Evolutionary conservation across 768 basidiomycete genomes (phyloP).

Genomic region (Boletus eberwhitei): DNA sequence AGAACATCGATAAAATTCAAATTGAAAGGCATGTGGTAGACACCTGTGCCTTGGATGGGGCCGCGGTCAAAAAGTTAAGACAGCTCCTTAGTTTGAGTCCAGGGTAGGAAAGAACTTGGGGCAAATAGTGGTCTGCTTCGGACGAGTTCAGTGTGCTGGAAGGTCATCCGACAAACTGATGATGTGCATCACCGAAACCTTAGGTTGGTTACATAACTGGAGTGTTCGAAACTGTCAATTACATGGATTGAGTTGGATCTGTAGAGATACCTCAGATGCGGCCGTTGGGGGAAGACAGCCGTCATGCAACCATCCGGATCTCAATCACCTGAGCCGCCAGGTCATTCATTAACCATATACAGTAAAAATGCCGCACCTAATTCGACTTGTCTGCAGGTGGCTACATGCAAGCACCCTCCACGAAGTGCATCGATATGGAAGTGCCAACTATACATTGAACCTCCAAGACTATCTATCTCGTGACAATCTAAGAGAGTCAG

Average conservation of each 20-base stretch:
- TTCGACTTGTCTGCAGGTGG: neutral
- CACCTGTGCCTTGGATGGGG: neutral
- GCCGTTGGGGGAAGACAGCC: neutral
- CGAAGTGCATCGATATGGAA: conserved; percentile 7
- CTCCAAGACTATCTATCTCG: neutral
- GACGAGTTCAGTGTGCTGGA: neutral
- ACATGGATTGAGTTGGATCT: neutral
- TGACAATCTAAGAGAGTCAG: neutral
- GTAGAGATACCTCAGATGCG: neutral
- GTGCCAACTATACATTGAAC: neutral
- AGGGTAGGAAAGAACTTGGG: neutral
- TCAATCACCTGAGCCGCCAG: conserved; percentile 1
- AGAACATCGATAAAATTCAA: conserved; percentile 3
- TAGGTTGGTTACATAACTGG: neutral
- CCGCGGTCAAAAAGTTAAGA: neutral
- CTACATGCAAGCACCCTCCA: neutral
- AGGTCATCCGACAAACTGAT: neutral
- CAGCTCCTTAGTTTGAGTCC: neutral
- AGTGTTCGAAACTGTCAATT: neutral
- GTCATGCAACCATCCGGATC: conserved; percentile 12
- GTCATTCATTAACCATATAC: conserved; percentile 6
- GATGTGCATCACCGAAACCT: neutral
- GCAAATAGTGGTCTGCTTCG: neutral
- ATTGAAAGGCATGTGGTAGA: conserved; percentile 2
- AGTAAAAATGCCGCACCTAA: neutral